Evolutionary conservation across 331 rosid species (phyloP), one percentile per base, ranked within the genome.

Genomic region (Cucumis variabilis): DNA sequence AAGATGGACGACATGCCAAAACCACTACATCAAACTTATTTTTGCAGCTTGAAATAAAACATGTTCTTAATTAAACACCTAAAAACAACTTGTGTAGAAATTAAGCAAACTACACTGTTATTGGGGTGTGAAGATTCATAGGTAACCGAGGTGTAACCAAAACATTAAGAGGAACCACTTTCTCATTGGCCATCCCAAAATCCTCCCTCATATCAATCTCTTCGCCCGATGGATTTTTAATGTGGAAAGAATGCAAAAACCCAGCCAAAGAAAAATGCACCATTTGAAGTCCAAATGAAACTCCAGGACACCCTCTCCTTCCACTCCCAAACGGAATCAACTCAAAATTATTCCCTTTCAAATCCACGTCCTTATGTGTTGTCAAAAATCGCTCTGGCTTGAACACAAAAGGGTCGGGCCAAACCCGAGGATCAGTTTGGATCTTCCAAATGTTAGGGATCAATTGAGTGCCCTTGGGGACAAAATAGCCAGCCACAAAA

Each of bases 251-350:
- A 11, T 90, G 92, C 5, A 93, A 46, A 0, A 94, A 72, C 14
- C 86, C 80, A 53, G 94, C 94, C 27, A 93, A 76, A 1, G 87
- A 77, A 4, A 92, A 63, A 2, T 78, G 90, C 74, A 86, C 75
- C 21, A 88, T 10, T 58, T 89, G 89, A 11, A 89, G 89, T 0
- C 67, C 89, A 4, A 92, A 85, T 0, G 88, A 81, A 13, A 88
- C 0, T 4, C 90, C 95, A 1, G 95, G 91, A 20, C 95, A 93
- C 50, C 89, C 68, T 87, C 97, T 91, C 66, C 95, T 88, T 0
- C 95, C 95, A 1, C 90, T 50, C 0, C 95, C 92, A 53, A 93
- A 93, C 0, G 98, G 93, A 65, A 93, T 87, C 11, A 90, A 58
- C 13, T 91, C 89, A 55, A 90, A 92, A 37, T 91, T 83, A 5